Conservation (phyloP, 2,329 filamentous ascomycete genomes). For the Pseudogymnoascus sp. region DNA sequence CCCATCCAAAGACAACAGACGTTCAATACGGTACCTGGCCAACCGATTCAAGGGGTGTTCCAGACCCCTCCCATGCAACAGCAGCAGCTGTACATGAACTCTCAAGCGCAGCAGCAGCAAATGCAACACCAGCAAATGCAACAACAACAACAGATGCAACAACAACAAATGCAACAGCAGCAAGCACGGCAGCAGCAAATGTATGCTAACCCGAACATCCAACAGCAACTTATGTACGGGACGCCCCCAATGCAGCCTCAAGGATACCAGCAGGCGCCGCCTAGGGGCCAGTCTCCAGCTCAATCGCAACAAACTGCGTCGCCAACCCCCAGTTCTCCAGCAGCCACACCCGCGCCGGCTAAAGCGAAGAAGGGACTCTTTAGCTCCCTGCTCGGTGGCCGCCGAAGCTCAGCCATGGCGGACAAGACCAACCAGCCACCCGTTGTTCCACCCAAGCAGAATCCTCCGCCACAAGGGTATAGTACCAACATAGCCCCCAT, state of each 20-base stretch:
- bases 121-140: constrained; percentile 5
- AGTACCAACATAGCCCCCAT: constrained; percentile 4
- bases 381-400: not conserved
- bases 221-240: constrained; percentile 1
- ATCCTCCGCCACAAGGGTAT: not conserved
- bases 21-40: not conserved
- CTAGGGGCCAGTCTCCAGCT: constrained; percentile 6
- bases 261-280: constrained; percentile 4
- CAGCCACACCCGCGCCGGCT: not conserved
- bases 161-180: constrained; percentile 10
- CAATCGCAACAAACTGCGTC: not conserved
- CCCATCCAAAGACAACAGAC: constrained; percentile 10
- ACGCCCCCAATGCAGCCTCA: not conserved
- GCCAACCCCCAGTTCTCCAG: not conserved
- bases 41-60: not conserved
- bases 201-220: not conserved
- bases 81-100: not conserved
- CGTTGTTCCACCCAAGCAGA: not conserved
- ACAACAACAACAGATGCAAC: constrained; percentile 12
- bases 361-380: not conserved
- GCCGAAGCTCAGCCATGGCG: not conserved
- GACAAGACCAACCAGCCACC: not conserved
- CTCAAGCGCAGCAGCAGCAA: constrained; percentile 12
- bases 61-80: not conserved
- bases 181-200: constrained; percentile 10